Base-by-base conservation (phyloP, 106 monocot species). In the Allium cepa region DNA sequence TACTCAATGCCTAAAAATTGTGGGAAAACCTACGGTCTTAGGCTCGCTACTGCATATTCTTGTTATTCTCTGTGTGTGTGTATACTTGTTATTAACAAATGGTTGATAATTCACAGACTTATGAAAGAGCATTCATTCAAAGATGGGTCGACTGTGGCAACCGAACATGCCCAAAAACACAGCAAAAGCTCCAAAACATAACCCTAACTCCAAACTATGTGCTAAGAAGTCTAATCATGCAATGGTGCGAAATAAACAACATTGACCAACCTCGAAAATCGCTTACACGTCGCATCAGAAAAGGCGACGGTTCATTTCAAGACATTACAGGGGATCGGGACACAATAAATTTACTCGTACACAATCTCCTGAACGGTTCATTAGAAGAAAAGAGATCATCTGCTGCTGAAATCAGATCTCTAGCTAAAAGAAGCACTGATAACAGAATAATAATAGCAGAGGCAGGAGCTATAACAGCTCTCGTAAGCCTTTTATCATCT, bases 371-470 rank as follows among this genome's bases (percentile, higher is more conserved):
- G 4, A 81, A 76, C 57, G 59, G 76, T 7, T 85, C 78, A 7
- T 56, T 61, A 26, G 82, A 85, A 16, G 82, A 79, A 14, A 57
- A 59, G 63, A 79, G 68, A 52, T 83, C 96, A 17, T 83, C 96
- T 64, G 96, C 88, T 48, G 81, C 86, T 18, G 89, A 90, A 69
- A 75, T 90, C 45, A 58, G 85, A 62, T 85, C 83, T 4, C 73
- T 96, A 9, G 92, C 92, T 10, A 88, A 87, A 70, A 79, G 82
- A 53, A 92, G 86, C 74, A 84, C 86, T 0, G 92, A 86, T 55
- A 88, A 89, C 65, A 76, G 88, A 46, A 82, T 89, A 52, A 72
- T 86, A 56, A 78, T 92, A 63, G 82, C 85, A 17, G 80, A 90
- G 46, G 77, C 85, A 0, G 85, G 85, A 67, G 85, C 85, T 9